Evolutionary conservation across 202 grass and related monocot species (phyloP).

Genomic region (Sporobolus alterniflorus): DNA sequence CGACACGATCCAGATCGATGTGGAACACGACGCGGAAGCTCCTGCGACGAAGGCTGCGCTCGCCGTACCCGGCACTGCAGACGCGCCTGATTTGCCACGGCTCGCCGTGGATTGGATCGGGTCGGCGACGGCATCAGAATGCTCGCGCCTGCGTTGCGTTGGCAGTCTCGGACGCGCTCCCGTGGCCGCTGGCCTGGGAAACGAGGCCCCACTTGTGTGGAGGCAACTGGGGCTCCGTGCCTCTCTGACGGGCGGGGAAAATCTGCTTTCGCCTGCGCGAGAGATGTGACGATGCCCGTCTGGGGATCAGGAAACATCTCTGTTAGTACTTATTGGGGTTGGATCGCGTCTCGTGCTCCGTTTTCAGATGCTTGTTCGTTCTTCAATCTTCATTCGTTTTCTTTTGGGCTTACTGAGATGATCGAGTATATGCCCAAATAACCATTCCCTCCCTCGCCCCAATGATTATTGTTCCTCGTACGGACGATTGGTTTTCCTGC

Average conservation of each 20-base stretch:
- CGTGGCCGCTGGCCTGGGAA: too few relatives aligned
- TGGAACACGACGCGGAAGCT: conserved; percentile 26
- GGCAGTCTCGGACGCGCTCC: too few relatives aligned
- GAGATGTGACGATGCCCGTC: neutral
- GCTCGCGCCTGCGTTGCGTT: too few relatives aligned
- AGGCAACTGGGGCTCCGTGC: too few relatives aligned
- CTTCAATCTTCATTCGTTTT: too few relatives aligned
- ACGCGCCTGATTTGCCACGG: neutral
- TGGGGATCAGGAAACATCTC: neutral
- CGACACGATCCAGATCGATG: conserved; percentile 20
- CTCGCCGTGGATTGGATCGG: neutral
- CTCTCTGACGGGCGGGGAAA: neutral
- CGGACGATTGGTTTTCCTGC: neutral
- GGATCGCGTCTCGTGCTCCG: too few relatives aligned
- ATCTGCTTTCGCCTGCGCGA: neutral
- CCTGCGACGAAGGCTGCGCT: conserved; percentile 27
- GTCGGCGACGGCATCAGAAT: too few relatives aligned
- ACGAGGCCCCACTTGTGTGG: too few relatives aligned
- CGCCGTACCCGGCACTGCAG: neutral
- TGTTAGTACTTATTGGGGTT: too few relatives aligned
- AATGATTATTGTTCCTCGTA: neutral
- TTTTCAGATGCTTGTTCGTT: too few relatives aligned
- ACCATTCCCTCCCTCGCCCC: neutral
- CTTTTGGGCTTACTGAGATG: too few relatives aligned
- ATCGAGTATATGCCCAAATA: too few relatives aligned